Percentiles rank a stretch among this genome's conserved stretches.
These are phyloP conservation scores for Melanogaster broomeanus DNA, from an alignment of 768 basidiomycete species.

Conservation along the genomic window DNA sequence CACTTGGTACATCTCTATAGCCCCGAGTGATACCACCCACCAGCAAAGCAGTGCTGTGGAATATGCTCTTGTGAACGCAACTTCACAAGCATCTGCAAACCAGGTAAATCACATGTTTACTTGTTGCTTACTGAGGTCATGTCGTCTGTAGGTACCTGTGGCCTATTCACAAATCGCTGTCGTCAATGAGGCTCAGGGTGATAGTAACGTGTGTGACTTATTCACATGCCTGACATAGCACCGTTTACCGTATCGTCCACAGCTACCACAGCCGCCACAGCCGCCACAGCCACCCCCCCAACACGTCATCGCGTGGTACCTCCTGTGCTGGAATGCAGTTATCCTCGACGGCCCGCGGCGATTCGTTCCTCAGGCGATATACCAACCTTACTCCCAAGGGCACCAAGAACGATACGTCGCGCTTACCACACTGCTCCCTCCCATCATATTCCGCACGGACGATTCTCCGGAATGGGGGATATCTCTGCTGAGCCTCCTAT, in stretches of 20 bases:
- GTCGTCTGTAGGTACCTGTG: neutral
- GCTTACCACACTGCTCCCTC: constrained; percentile 55
- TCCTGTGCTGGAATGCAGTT: neutral
- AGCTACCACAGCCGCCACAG: no score
- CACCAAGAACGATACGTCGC: constrained; percentile 74
- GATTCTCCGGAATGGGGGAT: constrained; percentile 60
- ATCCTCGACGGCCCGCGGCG: constrained; percentile 36
- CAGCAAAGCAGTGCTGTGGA: no score
- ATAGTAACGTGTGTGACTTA: neutral
- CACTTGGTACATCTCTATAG: no score
- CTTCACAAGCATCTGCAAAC: no score
- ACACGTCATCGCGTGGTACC: constrained; percentile 7
- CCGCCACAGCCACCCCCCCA: neutral
- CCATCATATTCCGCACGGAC: constrained; percentile 59
- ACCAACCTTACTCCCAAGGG: constrained; percentile 69
- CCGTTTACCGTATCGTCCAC: neutral
- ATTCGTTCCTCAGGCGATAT: constrained; percentile 67
- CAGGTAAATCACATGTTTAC: no score
- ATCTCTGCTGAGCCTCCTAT: constrained; percentile 55
- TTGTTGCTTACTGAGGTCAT: no score
- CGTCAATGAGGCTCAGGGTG: neutral
- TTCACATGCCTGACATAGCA: neutral
- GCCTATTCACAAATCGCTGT: neutral
- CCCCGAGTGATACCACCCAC: no score
- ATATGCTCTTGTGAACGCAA: no score